Evolutionary conservation across 768 basidiomycete genomes (phyloP).

Genomic region (Thelephora aurantiotincta): DNA sequence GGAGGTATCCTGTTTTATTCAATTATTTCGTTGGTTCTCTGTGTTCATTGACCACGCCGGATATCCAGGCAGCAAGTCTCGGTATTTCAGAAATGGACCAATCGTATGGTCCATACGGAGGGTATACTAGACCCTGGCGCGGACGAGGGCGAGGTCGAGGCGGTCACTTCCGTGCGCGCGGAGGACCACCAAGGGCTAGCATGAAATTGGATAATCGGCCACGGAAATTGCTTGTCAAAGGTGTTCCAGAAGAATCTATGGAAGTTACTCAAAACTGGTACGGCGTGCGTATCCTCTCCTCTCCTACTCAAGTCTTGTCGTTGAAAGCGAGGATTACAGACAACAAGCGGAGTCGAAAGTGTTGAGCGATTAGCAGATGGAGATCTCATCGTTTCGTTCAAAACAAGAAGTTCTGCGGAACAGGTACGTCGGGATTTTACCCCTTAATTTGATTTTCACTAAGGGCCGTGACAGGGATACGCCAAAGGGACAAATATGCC

Average conservation of each 20-base stretch:
- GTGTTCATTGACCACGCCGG: not conserved
- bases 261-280: constrained; percentile 72
- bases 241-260: constrained; percentile 36
- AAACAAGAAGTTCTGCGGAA: constrained; percentile 59
- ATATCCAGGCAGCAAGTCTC: constrained; percentile 51
- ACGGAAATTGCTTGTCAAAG: constrained; percentile 65
- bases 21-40: not conserved
- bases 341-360: constrained; percentile 56
- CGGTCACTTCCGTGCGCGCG: constrained; percentile 47
- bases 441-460: not conserved
- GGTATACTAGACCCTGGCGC: constrained; percentile 34
- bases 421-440: constrained; percentile 31
- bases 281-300: constrained; percentile 33
- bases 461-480: constrained; percentile 35
- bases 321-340: constrained; percentile 21
- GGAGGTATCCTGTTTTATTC: constrained; percentile 36
- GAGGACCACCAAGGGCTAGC: constrained; percentile 51
- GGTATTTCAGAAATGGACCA: constrained; percentile 40
- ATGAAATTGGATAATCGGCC: constrained; percentile 90
- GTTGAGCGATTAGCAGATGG: constrained; percentile 40
- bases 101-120: constrained; percentile 21
- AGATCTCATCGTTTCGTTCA: constrained; percentile 55
- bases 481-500: constrained; percentile 60
- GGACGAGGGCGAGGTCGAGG: constrained; percentile 60
- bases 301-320: no score